Evolutionary conservation across 164 flowering plant species (phyloP).

Genomic region (Taxillus chinensis): DNA sequence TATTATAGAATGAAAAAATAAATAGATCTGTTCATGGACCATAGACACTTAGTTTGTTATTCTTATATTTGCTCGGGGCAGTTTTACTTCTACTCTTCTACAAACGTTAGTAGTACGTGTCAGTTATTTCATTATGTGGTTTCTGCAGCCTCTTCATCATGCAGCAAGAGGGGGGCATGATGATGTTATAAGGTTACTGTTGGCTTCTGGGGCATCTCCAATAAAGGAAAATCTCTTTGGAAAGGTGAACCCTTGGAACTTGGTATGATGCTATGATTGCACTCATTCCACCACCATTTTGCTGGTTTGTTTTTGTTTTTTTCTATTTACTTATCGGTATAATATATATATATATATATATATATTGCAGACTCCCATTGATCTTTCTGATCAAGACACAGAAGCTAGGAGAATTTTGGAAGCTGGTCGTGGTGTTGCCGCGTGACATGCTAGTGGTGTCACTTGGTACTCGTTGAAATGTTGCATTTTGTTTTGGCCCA

Average conservation of each 20-base stretch:
- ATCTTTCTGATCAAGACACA: constrained; percentile 45
- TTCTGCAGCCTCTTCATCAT: constrained; percentile 79
- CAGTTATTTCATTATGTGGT: not conserved
- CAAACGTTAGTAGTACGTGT: no score
- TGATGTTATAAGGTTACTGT: constrained; percentile 45
- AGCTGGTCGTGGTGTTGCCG: constrained; percentile 16
- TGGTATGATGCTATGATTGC: no score
- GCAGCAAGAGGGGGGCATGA: constrained; percentile 83
- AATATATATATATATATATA: not conserved
- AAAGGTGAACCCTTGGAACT: constrained; percentile 35
- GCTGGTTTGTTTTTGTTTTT: no score
- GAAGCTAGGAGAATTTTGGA: constrained; percentile 48
- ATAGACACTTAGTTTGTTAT: no score
- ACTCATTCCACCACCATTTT: no score
- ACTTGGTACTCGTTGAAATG: not conserved
- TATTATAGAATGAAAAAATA: no score
- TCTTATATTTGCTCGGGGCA: no score
- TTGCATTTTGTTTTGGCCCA: not conserved
- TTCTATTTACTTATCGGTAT: not conserved
- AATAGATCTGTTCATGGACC: no score
- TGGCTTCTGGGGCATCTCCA: constrained; percentile 62
- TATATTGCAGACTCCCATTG: constrained; percentile 41
- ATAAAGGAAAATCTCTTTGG: constrained; percentile 47
- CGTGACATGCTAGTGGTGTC: constrained; percentile 4
- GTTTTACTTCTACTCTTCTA: no score